These are phyloP conservation scores for Carpinus fangiana DNA, from an alignment of 306 rosid genomes.

Conservation along the genomic window DNA sequence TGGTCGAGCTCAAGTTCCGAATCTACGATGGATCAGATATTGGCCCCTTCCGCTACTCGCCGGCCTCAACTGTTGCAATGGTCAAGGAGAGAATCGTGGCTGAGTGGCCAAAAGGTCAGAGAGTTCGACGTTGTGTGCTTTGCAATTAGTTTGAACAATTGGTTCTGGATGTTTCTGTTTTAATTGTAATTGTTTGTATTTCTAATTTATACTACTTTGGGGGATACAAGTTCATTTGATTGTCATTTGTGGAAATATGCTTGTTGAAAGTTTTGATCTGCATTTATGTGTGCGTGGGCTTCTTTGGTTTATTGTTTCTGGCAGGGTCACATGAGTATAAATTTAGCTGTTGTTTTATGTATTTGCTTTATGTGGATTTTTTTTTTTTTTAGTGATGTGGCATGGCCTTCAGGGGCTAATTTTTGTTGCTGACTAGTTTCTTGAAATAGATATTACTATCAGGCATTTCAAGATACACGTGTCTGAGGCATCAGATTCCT, in stretches of 20 bases:
- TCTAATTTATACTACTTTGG: not conserved
- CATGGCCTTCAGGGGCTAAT: not conserved
- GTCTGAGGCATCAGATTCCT: not conserved
- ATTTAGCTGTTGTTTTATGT: not conserved
- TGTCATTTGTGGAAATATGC: not conserved
- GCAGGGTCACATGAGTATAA: not conserved
- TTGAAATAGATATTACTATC: not conserved
- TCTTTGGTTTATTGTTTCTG: not conserved
- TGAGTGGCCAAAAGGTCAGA: slow-evolving; percentile 89
- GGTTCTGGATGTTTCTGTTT: not conserved
- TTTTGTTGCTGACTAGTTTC: not conserved
- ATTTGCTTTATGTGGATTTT: not conserved
- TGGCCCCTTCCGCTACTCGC: slow-evolving; percentile 80
- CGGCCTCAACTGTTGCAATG: slow-evolving; percentile 66
- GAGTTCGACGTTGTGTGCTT: not conserved
- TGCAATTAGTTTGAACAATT: not conserved
- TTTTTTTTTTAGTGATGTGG: not conserved
- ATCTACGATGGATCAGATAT: slow-evolving; percentile 88
- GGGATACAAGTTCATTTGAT: not conserved
- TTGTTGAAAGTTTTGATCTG: not conserved
- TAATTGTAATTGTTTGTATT: not conserved
- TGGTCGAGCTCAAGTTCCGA: slow-evolving; percentile 85
- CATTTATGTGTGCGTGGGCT: not conserved
- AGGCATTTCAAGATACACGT: not conserved
- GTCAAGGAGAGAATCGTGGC: slow-evolving; percentile 78